Evolutionary conservation across 2,329 filamentous ascomycete species (phyloP).

Genomic region (Fusarium sublunatum): DNA sequence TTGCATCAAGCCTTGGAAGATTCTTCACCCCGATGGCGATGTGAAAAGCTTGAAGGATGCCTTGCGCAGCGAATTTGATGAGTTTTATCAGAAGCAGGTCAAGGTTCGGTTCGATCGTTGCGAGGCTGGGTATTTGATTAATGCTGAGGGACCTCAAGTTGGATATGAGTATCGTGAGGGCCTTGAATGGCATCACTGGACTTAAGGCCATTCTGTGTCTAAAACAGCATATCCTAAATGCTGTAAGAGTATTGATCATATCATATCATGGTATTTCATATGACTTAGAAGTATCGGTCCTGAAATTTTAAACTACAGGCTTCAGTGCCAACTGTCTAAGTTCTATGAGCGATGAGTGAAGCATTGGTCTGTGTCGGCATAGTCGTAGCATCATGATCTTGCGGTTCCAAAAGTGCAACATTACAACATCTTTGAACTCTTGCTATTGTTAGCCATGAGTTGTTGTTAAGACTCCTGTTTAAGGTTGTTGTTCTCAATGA

Average conservation of each 20-base stretch:
- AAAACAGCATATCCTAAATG: neutral
- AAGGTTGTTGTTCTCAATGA: too few relatives aligned
- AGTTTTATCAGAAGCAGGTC: conserved; percentile 61
- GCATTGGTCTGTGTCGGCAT: conserved; percentile 8
- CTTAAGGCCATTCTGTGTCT: conserved; percentile 20
- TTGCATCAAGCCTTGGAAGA: conserved; percentile 67
- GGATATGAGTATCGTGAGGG: conserved; percentile 45
- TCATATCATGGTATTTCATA: neutral
- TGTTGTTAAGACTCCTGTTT: neutral
- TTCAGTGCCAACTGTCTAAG: neutral
- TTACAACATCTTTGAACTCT: conserved; percentile 8
- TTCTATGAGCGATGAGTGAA: neutral
- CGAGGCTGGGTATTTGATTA: conserved; percentile 65
- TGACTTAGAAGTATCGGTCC: too few relatives aligned
- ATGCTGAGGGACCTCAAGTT: conserved; percentile 65
- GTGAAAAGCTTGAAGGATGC: conserved; percentile 65
- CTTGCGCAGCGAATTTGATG: conserved; percentile 59
- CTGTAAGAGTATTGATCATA: neutral
- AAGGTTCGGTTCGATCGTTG: conserved; percentile 65
- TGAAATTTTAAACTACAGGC: neutral
- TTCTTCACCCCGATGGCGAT: conserved; percentile 64
- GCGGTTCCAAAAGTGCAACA: conserved; percentile 25
- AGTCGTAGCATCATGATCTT: neutral
- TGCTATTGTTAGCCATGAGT: conserved; percentile 6
- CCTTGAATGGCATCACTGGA: conserved; percentile 47